phyloP scores from a whole-genome alignment of 805 yeast species.

The Wickerhamiella kazuoi region DNA sequence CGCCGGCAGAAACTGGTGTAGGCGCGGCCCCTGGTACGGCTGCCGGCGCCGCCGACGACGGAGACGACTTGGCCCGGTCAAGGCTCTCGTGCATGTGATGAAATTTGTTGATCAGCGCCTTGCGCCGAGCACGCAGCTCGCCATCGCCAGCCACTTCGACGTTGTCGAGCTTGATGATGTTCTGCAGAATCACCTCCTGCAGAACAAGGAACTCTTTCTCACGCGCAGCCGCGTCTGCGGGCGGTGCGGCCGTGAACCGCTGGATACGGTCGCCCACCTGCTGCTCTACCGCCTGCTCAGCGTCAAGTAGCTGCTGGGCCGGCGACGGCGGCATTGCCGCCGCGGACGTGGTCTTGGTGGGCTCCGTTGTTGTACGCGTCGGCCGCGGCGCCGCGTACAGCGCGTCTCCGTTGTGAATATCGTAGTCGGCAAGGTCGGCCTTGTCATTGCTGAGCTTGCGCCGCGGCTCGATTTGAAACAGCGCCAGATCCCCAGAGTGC shows the following conservation, averaged over 20 bases:
- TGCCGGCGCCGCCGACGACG: background rate
- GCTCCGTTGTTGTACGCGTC: background rate
- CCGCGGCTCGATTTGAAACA: conserved; percentile 10
- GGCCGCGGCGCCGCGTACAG: conserved; percentile 11
- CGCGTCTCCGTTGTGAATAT: conserved; percentile 11
- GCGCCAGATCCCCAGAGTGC: conserved; percentile 13
- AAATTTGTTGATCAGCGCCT: conserved; percentile 19
- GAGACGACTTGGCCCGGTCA: conserved; percentile 15
- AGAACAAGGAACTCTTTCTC: conserved; percentile 19
- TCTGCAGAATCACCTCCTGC: conserved; percentile 21
- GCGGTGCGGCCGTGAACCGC: conserved; percentile 11
- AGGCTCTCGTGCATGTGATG: conserved; percentile 18
- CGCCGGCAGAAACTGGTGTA: too few species aligned
- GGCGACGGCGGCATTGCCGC: too few species aligned
- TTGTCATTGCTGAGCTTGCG: conserved; percentile 8
- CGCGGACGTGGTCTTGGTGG: conserved; percentile 1
- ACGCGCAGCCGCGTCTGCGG: conserved; percentile 12
- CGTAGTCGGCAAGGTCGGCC: conserved; percentile 10
- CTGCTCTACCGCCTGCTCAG: conserved; percentile 12
- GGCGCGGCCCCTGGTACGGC: too few species aligned
- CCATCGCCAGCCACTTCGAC: conserved; percentile 19
- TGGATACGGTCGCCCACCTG: conserved; percentile 15
- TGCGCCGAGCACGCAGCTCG: conserved; percentile 19
- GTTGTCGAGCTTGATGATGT: conserved; percentile 20
- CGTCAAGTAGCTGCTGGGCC: conserved; percentile 14